phyloP scores from a whole-genome alignment of 371 early-diverging fungal genomes.

The Encephalitozoon intestinalis region DNA sequence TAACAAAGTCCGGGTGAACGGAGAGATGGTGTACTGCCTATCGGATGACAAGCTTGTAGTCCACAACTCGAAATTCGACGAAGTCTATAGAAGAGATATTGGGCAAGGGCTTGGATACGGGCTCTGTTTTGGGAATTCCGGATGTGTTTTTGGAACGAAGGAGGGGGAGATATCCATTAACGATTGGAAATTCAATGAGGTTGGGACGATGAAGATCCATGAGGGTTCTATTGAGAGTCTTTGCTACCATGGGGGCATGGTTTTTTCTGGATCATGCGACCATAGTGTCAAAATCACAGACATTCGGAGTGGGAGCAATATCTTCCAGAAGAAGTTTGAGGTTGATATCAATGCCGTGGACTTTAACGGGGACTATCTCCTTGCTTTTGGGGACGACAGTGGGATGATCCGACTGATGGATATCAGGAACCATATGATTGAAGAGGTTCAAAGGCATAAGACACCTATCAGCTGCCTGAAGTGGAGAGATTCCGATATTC shows the following conservation, averaged over 20 bases:
- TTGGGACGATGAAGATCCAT: conserved; percentile 18
- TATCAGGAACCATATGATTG: conserved; percentile 29
- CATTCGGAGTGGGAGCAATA: conserved; percentile 6
- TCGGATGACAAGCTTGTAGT: conserved; percentile 31
- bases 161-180: conserved; percentile 6
- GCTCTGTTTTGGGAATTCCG: not conserved
- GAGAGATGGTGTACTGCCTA: conserved; percentile 12
- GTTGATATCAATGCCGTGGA: conserved; percentile 57
- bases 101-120: conserved; percentile 40
- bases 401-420: conserved; percentile 50
- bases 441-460: conserved; percentile 53
- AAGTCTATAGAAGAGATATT: not conserved
- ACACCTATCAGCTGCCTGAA: conserved; percentile 47
- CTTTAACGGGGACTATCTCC: conserved; percentile 45
- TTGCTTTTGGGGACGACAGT: conserved; percentile 56
- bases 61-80: conserved; percentile 26
- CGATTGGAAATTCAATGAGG: not conserved
- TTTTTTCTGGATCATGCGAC: conserved; percentile 45
- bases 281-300: conserved; percentile 36
- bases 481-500: conserved; percentile 52
- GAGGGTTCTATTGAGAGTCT: conserved; percentile 38
- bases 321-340: not conserved
- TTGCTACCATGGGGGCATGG: not conserved
- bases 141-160: conserved; percentile 5
- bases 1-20: conserved; percentile 44